Conservation (phyloP, 306 rosid species). For the Delonix regia region DNA sequence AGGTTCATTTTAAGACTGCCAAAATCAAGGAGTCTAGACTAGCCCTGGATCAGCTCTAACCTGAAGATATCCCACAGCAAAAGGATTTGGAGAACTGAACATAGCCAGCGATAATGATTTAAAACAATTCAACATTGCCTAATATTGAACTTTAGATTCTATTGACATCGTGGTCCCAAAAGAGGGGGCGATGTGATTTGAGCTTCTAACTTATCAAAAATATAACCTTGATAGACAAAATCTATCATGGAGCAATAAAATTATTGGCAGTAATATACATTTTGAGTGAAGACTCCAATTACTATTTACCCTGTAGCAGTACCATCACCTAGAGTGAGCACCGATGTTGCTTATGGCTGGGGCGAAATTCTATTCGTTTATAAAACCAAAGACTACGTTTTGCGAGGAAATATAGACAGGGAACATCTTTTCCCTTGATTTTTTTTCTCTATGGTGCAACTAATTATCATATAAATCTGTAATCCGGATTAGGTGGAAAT, state of each 20-base stretch:
- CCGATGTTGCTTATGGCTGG: not conserved
- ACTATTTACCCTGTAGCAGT: not conserved
- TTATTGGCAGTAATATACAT: not conserved
- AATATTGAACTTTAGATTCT: not conserved
- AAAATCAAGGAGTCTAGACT: not conserved
- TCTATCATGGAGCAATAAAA: not conserved
- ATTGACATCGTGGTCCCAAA: not conserved
- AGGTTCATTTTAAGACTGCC: not conserved
- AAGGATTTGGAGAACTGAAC: not conserved
- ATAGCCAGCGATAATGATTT: not conserved
- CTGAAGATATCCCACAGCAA: not conserved
- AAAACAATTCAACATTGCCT: not conserved
- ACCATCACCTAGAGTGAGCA: not conserved
- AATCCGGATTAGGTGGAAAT: not conserved
- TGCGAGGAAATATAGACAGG: constrained; percentile 1
- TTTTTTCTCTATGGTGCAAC: not conserved
- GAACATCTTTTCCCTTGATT: not conserved
- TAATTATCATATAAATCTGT: not conserved
- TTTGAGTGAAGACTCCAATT: not conserved
- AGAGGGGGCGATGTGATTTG: too few relatives aligned
- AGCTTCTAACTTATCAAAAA: not conserved
- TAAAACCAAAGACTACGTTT: not conserved
- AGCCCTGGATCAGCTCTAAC: not conserved
- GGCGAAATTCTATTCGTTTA: not conserved
- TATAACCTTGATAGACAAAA: not conserved